Evolutionary conservation across 176 grass and related monocot species (phyloP).

Genomic region (Ananas comosus): DNA sequence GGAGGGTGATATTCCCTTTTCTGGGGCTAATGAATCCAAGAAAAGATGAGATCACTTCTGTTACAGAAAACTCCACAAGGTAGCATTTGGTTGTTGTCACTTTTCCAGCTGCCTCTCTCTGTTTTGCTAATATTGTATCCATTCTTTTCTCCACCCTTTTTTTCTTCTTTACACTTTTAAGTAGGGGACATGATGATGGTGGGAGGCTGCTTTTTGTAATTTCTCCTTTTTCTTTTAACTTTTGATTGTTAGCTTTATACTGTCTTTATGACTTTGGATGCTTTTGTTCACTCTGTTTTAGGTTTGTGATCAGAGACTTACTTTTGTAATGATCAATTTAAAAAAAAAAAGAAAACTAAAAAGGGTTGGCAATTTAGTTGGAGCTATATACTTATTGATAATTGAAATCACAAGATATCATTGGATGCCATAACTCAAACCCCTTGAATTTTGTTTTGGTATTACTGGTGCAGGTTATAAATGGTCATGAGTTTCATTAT

Average conservation of each 20-base stretch:
- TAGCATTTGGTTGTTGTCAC: background rate
- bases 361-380: too few relatives aligned
- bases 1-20: background rate
- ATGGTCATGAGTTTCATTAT: too few relatives aligned
- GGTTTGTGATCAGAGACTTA: background rate
- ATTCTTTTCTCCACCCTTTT: slow-evolving; percentile 6
- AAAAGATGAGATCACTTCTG: background rate
- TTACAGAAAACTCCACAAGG: slow-evolving; percentile 3
- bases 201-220: slow-evolving; percentile 20
- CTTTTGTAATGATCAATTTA: background rate
- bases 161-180: background rate
- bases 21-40: background rate
- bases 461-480: too few relatives aligned
- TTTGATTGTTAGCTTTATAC: background rate
- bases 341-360: background rate
- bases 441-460: too few relatives aligned
- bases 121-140: background rate
- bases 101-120: background rate
- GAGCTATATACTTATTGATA: too few relatives aligned
- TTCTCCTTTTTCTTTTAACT: background rate
- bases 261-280: background rate
- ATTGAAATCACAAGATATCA: too few relatives aligned
- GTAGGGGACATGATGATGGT: slow-evolving; percentile 25
- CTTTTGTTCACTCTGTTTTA: background rate
- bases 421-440: too few relatives aligned